Base-by-base conservation (phyloP, 306 rosid species). In the Gastrolobium villosum region DNA sequence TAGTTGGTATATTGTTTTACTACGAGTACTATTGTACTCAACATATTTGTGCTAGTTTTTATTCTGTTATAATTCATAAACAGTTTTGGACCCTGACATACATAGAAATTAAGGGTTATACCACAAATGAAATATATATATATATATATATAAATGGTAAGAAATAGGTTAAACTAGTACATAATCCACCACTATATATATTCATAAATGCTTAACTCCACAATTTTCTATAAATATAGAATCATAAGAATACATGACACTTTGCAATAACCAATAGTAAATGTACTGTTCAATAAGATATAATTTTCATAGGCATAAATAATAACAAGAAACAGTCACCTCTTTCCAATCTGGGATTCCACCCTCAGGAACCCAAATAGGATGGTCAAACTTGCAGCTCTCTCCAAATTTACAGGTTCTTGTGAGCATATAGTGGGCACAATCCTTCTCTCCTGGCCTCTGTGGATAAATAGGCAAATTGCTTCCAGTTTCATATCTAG, bases 341-440 rank as follows among this genome's bases (percentile, higher is more conserved):
- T 95, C 99, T 95, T 95, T 95, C 99, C 99, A 95, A 89, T 92
- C 96, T 86, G 96, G 98, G 86, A 95, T 95, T 95, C 99, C 99
- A 87, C 99, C 98, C 79, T 92, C 99, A 69, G 99, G 99, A 92
- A 95, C 99, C 99, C 99, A 95, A 90, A 91, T 84, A 92, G 99
- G 99, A 91, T 95, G 99, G 89, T 95, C 99, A 92, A 89, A 95
- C 86, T 86, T 95, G 99, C 99, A 95, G 96, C 84, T 84, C 53
- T 95, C 97, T 86, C 99, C 99, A 88, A 88, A 95, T 87, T 91
- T 92, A 95, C 99, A 95, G 88, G 96, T 92, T 91, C 98, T 92
- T 78, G 99, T 95, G 80, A 82, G 97, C 98, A 95, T 92, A 92
- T 95, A 95, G 93, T 92, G 92, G 80, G 91, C 91, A 89, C 99